Evolutionary conservation across 257 asterid species (phyloP).

Genomic region (Eucommia ulmoides): DNA sequence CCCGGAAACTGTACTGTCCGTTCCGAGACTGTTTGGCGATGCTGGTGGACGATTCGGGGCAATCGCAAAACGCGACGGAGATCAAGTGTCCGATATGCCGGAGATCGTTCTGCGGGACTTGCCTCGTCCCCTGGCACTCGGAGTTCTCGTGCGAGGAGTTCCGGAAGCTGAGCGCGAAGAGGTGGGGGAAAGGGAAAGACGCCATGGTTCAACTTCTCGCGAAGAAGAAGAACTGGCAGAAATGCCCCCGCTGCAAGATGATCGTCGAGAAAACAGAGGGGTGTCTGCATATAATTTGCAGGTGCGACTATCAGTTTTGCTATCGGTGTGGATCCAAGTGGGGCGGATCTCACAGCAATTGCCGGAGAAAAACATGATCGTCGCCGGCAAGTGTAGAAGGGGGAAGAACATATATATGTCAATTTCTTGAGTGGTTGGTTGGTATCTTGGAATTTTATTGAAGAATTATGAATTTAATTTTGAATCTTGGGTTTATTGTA

Average conservation of each 20-base stretch:
- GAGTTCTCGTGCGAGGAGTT: conserved; percentile 57
- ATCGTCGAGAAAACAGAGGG: conserved; percentile 50
- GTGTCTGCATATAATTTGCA: conserved; percentile 54
- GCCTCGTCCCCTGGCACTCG: conserved; percentile 66
- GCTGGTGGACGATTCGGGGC: conserved; percentile 38
- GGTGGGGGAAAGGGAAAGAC: conserved; percentile 25
- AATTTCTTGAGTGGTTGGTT: too few species aligned
- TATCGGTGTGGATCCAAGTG: conserved; percentile 48
- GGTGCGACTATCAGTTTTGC: conserved; percentile 52
- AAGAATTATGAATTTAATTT: too few species aligned
- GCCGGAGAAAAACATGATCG: conserved; percentile 6
- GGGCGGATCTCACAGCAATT: conserved; percentile 23
- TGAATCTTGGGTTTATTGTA: too few species aligned
- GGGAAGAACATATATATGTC: too few species aligned
- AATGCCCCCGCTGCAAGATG: conserved; percentile 60
- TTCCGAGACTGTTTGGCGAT: conserved; percentile 49
- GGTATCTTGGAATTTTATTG: too few species aligned
- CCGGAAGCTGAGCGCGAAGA: conserved; percentile 26
- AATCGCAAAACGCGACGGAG: conserved; percentile 6
- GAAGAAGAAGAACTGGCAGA: conserved; percentile 65
- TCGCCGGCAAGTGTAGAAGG: too few species aligned
- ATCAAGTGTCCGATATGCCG: conserved; percentile 35
- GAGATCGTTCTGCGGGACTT: conserved; percentile 44
- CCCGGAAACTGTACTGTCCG: conserved; percentile 55
- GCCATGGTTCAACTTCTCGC: conserved; percentile 39